These are phyloP conservation scores for Cercospora zeina DNA, from an alignment of 2,329 filamentous ascomycete genomes.

Conservation along the genomic window DNA sequence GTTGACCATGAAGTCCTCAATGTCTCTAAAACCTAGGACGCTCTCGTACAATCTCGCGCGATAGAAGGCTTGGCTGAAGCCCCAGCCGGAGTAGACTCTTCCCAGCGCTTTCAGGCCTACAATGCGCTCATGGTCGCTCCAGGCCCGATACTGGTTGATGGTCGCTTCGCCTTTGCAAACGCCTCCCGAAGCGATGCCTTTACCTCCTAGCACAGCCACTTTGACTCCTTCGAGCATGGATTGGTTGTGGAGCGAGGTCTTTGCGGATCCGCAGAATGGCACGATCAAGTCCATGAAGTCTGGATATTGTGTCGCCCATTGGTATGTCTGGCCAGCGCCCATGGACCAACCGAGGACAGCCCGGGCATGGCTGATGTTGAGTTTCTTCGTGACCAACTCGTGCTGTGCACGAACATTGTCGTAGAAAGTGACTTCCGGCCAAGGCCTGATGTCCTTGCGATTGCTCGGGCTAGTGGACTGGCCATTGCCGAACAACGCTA, in stretches of 20 bases:
- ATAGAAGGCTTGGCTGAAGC: conserved; percentile 78
- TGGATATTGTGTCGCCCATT: conserved; percentile 43
- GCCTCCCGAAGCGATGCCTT: conserved; percentile 56
- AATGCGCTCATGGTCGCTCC: conserved; percentile 51
- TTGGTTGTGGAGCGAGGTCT: conserved; percentile 66
- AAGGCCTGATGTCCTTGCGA: conserved; percentile 51
- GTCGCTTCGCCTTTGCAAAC: conserved; percentile 50
- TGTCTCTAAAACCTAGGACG: conserved; percentile 62
- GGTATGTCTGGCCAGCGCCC: conserved; percentile 61
- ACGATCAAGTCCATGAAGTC: conserved; percentile 65
- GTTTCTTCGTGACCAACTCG: conserved; percentile 62
- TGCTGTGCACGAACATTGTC: conserved; percentile 70
- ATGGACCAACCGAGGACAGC: conserved; percentile 70
- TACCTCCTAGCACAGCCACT: conserved; percentile 59
- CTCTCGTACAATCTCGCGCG: conserved; percentile 68
- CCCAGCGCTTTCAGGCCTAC: conserved; percentile 66
- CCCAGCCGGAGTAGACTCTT: conserved; percentile 74
- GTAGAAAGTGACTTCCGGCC: conserved; percentile 64
- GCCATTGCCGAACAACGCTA: conserved; percentile 68
- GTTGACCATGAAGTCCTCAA: conserved; percentile 71
- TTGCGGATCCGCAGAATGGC: conserved; percentile 67
- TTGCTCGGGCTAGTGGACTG: conserved; percentile 70
- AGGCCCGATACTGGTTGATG: conserved; percentile 33
- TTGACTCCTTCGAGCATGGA: conserved; percentile 68
- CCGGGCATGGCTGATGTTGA: conserved; percentile 60